These are phyloP conservation scores for Ogataea minuta DNA, from an alignment of 805 yeast genomes.

Conservation along the genomic window DNA sequence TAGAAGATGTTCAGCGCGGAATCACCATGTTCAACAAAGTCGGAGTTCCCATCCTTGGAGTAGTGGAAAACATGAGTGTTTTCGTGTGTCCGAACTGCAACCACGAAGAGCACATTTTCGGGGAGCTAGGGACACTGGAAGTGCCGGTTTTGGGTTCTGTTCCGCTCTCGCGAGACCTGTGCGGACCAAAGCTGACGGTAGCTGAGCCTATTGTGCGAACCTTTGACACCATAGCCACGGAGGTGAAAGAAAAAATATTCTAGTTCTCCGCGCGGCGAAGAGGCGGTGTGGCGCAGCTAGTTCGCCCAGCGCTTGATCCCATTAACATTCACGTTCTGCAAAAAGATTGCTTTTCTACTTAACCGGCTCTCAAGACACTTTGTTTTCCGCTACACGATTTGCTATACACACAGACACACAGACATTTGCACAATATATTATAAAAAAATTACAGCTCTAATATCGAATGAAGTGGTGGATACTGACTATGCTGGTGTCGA, in stretches of 20 bases:
- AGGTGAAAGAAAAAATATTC: conserved; percentile 28
- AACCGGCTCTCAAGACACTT: not conserved
- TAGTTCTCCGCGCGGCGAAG: conserved; percentile 10
- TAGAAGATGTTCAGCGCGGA: conserved; percentile 78
- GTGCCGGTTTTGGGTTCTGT: conserved; percentile 60
- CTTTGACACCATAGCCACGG: conserved; percentile 49
- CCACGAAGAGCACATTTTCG: conserved; percentile 74
- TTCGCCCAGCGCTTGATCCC: conserved; percentile 11
- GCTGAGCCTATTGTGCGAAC: conserved; percentile 40
- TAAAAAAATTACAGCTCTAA: conserved; percentile 2
- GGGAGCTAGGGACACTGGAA: conserved; percentile 50
- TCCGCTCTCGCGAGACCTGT: conserved; percentile 70
- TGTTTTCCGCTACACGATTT: conserved; percentile 8
- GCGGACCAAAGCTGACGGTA: conserved; percentile 59
- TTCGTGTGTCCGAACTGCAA: conserved; percentile 73
- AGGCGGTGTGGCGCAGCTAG: conserved; percentile 1
- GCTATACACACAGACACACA: conserved; percentile 10
- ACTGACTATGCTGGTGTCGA: conserved; percentile 8
- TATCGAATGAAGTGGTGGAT: conserved; percentile 18
- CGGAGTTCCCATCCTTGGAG: conserved; percentile 65
- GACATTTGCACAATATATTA: conserved; percentile 2
- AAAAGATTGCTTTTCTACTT: conserved; percentile 1
- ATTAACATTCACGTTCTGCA: conserved; percentile 4
- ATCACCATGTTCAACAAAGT: conserved; percentile 74
- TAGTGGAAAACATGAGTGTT: conserved; percentile 82